Conservation (phyloP, 805 yeast genomes). For the Zygoascus flipseniorum region DNA sequence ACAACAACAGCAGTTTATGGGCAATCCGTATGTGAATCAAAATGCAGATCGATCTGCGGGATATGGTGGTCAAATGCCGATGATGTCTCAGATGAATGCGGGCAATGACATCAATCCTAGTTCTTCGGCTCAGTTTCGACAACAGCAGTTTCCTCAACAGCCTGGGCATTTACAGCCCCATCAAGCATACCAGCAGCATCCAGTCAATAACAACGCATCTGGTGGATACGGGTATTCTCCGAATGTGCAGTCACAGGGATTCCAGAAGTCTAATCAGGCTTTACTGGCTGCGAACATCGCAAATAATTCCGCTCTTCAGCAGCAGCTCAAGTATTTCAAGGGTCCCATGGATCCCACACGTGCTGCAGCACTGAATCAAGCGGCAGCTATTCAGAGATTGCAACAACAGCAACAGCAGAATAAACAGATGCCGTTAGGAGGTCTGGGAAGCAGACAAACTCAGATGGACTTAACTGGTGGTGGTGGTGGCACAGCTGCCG, state of each 20-base stretch:
- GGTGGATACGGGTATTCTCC: not conserved
- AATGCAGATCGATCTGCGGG: not conserved
- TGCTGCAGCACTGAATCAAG: not conserved
- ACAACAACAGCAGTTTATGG: conserved; percentile 23
- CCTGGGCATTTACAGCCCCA: conserved; percentile 10
- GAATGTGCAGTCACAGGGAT: not conserved
- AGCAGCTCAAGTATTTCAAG: not conserved
- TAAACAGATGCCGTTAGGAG: not conserved
- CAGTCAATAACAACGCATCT: not conserved
- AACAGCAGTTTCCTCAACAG: conserved; percentile 17
- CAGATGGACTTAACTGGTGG: not conserved
- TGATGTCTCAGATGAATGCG: not conserved
- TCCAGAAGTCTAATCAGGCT: not conserved
- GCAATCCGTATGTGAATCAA: conserved; percentile 20
- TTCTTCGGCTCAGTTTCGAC: conserved; percentile 7
- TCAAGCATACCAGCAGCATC: not conserved
- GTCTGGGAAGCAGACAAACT: not conserved
- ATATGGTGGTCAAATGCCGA: not conserved
- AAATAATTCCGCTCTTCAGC: not conserved
- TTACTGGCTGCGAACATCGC: not conserved
- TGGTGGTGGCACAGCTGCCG: conserved; percentile 1
- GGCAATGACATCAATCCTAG: not conserved
- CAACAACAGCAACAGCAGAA: conserved; percentile 9
- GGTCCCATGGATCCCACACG: not conserved
- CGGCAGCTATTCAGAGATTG: not conserved